Conservation (phyloP, 768 basidiomycete species). For the Cystofilobasidium ferigula region DNA sequence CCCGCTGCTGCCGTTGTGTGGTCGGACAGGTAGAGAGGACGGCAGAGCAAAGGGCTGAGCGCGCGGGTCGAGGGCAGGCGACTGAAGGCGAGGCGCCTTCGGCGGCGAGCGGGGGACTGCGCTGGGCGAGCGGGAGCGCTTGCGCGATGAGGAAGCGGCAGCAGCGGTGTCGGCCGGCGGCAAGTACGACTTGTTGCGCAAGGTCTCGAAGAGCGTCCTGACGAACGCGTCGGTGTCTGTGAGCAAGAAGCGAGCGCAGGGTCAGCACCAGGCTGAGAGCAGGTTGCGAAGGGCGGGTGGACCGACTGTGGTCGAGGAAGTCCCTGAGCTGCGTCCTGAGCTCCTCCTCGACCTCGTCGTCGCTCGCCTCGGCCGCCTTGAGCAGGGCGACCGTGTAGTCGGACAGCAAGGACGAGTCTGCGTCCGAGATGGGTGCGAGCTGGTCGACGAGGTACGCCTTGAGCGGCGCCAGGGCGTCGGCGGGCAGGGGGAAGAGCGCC, state of each 20-base stretch:
- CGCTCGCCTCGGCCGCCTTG: constrained; percentile 51
- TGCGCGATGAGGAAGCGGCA: not conserved
- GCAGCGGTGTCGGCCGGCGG: not conserved
- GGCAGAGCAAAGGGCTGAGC: not conserved
- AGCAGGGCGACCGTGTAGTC: constrained; percentile 90
- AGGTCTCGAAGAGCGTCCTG: constrained; percentile 69
- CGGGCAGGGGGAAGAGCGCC: constrained; percentile 1
- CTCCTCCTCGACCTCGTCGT: constrained; percentile 60
- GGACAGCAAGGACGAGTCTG: constrained; percentile 82
- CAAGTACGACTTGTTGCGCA: constrained; percentile 39
- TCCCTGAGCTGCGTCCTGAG: constrained; percentile 68
- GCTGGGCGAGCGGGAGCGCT: not conserved
- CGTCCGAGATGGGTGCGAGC: constrained; percentile 92
- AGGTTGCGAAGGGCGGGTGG: constrained; percentile 19
- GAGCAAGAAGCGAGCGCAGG: constrained; percentile 14
- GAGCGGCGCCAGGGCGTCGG: constrained; percentile 41
- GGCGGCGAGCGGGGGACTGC: not conserved
- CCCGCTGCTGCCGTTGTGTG: not conserved
- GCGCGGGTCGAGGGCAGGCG: not conserved
- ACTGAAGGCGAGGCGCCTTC: not conserved
- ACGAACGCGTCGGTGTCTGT: constrained; percentile 64
- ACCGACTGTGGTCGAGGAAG: constrained; percentile 79
- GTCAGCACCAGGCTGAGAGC: not conserved
- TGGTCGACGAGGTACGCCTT: constrained; percentile 80
- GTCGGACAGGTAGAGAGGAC: no score